phyloP scores from a whole-genome alignment of 1,139 yeast species.

The Spathaspora sp. region DNA sequence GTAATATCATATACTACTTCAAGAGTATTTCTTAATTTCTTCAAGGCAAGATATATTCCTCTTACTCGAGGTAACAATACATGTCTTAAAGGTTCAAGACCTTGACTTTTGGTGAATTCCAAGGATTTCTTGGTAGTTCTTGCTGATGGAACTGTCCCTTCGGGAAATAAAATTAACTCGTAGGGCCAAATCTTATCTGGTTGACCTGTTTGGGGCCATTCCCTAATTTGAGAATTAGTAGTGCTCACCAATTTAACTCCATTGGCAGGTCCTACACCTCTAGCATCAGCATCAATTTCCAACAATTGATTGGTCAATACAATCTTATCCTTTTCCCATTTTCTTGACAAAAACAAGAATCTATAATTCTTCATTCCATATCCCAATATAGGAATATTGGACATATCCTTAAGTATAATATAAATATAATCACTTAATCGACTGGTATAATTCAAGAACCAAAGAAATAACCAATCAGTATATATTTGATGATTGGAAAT shows the following conservation, averaged over 20 bases:
- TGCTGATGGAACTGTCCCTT: conserved; percentile 84
- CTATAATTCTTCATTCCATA: conserved; percentile 81
- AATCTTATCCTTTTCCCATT: conserved; percentile 77
- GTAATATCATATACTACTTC: conserved; percentile 81
- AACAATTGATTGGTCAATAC: conserved; percentile 56
- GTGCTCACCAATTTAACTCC: conserved; percentile 40
- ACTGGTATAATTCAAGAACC: conserved; percentile 84
- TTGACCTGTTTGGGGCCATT: conserved; percentile 41
- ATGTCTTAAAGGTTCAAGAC: conserved; percentile 52
- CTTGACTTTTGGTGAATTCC: conserved; percentile 54
- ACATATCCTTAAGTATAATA: conserved; percentile 76
- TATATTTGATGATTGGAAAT: conserved; percentile 91
- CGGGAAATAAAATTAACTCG: conserved; percentile 77
- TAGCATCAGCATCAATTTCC: conserved; percentile 53
- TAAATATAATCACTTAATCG: conserved; percentile 64
- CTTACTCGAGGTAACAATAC: conserved; percentile 78
- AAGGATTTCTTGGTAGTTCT: conserved; percentile 61
- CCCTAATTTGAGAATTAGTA: conserved; percentile 18
- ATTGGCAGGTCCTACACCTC: conserved; percentile 52
- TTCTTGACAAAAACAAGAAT: conserved; percentile 78
- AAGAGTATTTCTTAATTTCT: conserved; percentile 57
- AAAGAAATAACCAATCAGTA: conserved; percentile 89
- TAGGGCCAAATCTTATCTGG: conserved; percentile 43
- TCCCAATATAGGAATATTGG: conserved; percentile 75
- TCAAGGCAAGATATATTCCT: conserved; percentile 71